Evolutionary conservation across 768 basidiomycete genomes (phyloP).

Genomic region (Russula sp.): DNA sequence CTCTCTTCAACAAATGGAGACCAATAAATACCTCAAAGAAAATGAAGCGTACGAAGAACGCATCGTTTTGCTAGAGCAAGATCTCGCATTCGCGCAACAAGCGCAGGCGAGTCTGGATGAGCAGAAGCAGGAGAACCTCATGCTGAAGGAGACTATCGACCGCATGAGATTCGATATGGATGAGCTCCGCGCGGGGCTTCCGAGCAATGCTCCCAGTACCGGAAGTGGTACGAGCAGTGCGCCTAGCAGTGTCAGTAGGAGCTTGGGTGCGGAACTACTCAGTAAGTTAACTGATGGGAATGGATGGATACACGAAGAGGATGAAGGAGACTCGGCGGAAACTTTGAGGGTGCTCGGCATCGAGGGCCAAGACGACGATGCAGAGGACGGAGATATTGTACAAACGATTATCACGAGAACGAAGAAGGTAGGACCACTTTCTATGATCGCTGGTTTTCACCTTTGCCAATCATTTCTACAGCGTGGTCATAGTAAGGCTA

Average conservation of each 20-base stretch:
- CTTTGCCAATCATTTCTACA: background rate
- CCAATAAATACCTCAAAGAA: constrained; percentile 57
- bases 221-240: constrained; percentile 43
- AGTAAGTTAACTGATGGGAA: constrained; percentile 48
- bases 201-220: constrained; percentile 29
- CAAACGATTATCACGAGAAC: constrained; percentile 87
- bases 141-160: constrained; percentile 94
- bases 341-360: constrained; percentile 31
- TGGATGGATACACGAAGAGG: constrained; percentile 34
- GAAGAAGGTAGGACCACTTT: constrained; percentile 46
- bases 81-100: constrained; percentile 61
- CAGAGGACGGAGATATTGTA: constrained; percentile 67
- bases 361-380: constrained; percentile 41
- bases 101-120: constrained; percentile 73
- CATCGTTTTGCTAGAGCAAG: constrained; percentile 59
- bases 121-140: constrained; percentile 91
- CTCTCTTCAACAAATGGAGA: constrained; percentile 57
- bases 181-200: constrained; percentile 59
- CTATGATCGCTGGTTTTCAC: background rate
- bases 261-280: constrained; percentile 63
- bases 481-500: constrained; percentile 49
- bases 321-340: constrained; percentile 31
- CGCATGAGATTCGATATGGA: constrained; percentile 92
- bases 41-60: constrained; percentile 66
- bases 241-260: constrained; percentile 58